Evolutionary conservation across 139 green algal genomes (phyloP).

Genomic region (Chlorella ohadii): DNA sequence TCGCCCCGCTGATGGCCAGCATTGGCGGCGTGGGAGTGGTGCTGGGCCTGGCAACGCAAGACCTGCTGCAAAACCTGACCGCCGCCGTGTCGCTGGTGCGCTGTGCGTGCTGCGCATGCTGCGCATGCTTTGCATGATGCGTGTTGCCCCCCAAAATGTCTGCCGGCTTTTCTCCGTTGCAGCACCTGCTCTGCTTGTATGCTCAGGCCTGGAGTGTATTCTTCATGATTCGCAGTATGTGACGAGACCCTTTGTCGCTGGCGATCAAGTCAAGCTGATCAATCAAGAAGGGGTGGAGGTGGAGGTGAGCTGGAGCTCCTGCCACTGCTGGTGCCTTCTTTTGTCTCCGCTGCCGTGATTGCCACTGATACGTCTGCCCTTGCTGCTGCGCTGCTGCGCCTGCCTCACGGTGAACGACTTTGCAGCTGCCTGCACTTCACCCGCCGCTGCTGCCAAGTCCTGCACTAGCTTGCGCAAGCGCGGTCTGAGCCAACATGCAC

Average conservation of each 20-base stretch:
- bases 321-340: background rate
- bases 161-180: too few species aligned
- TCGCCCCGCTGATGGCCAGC: slow-evolving; percentile 30
- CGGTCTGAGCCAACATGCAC: background rate
- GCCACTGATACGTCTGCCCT: too few species aligned
- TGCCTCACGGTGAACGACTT: too few species aligned
- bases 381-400: too few species aligned
- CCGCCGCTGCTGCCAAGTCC: background rate
- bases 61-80: slow-evolving; percentile 32
- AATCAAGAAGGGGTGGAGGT: background rate
- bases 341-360: too few species aligned
- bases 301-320: background rate
- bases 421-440: too few species aligned
- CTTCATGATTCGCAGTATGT: too few species aligned
- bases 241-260: slow-evolving; percentile 27
- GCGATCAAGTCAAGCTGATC: slow-evolving; percentile 36
- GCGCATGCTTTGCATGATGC: too few species aligned
- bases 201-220: too few species aligned
- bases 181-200: too few species aligned
- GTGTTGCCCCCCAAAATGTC: too few species aligned
- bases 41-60: slow-evolving; percentile 32
- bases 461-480: background rate
- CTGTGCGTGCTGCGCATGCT: background rate
- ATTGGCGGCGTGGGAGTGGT: slow-evolving; percentile 33
- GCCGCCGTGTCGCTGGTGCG: slow-evolving; percentile 21